Conservation (phyloP, 805 yeast species). For the Teunomyces stri region DNA sequence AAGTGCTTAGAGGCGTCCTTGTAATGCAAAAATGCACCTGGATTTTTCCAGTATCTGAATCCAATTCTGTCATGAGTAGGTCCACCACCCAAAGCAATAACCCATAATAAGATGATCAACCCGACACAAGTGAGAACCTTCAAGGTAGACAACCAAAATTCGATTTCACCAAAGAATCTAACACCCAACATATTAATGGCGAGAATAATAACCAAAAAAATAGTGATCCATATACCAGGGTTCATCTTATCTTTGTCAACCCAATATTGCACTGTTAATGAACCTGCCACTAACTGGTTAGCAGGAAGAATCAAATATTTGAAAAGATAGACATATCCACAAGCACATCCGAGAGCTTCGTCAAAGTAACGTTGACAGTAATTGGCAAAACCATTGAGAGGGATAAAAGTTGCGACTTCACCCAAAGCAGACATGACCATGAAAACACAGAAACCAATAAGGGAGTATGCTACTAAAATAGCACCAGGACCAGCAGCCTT, state of each 20-base stretch:
- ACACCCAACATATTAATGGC: slow-evolving; percentile 49
- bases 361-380: slow-evolving; percentile 64
- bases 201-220: slow-evolving; percentile 42
- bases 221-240: slow-evolving; percentile 58
- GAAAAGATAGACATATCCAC: slow-evolving; percentile 63
- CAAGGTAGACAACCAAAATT: slow-evolving; percentile 59
- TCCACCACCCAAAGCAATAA: slow-evolving; percentile 75
- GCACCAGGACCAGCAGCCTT: slow-evolving; percentile 70
- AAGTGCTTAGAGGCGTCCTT: slow-evolving; percentile 39
- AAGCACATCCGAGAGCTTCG: slow-evolving; percentile 64
- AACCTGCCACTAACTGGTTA: slow-evolving; percentile 63
- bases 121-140: slow-evolving; percentile 67
- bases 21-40: slow-evolving; percentile 60
- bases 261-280: slow-evolving; percentile 56
- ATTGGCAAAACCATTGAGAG: slow-evolving; percentile 66
- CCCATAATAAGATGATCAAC: slow-evolving; percentile 59
- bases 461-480: slow-evolving; percentile 60
- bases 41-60: slow-evolving; percentile 66
- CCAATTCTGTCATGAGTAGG: slow-evolving; percentile 74
- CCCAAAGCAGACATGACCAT: slow-evolving; percentile 69
- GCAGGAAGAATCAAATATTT: slow-evolving; percentile 57
- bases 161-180: slow-evolving; percentile 31
- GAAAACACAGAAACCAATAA: slow-evolving; percentile 70
- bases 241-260: slow-evolving; percentile 43
- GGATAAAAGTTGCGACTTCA: slow-evolving; percentile 66